Evolutionary conservation across 2,329 filamentous ascomycete genomes (phyloP).

Genomic region (Colletotrichum sp.): DNA sequence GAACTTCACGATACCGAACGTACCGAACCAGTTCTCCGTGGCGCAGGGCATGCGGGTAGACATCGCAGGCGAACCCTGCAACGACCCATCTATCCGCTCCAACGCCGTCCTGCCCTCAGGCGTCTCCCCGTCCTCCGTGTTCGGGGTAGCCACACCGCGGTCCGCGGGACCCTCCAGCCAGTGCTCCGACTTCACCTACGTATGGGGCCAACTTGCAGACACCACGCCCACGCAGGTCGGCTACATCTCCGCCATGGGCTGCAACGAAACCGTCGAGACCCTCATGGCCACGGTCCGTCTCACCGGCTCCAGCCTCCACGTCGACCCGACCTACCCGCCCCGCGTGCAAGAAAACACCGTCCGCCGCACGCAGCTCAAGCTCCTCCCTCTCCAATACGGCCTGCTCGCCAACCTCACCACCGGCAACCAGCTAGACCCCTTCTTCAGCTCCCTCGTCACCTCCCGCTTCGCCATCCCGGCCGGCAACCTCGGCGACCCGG

Average conservation of each 20-base stretch:
- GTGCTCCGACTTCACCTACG: constrained; percentile 37
- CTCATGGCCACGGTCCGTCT: constrained; percentile 28
- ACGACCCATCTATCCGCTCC: constrained; percentile 20
- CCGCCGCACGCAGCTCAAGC: constrained; percentile 23
- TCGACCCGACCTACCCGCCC: constrained; percentile 33
- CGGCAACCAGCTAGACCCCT: constrained; percentile 34
- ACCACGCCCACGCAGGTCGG: constrained; percentile 29
- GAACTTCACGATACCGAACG: constrained; percentile 25
- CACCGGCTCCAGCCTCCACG: constrained; percentile 25
- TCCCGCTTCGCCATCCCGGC: constrained; percentile 37
- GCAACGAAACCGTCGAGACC: constrained; percentile 41
- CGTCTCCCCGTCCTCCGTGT: constrained; percentile 22
- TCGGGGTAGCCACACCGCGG: constrained; percentile 24
- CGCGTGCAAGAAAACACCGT: constrained; percentile 27
- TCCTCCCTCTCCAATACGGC: constrained; percentile 32
- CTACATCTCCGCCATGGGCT: constrained; percentile 36
- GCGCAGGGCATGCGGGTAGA: constrained; percentile 20
- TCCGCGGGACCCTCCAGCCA: constrained; percentile 22
- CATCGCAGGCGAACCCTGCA: constrained; percentile 24
- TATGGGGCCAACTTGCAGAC: constrained; percentile 37
- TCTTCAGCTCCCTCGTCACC: constrained; percentile 38
- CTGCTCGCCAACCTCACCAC: constrained; percentile 30
- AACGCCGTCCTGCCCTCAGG: constrained; percentile 23
- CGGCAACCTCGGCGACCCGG: constrained; percentile 25
- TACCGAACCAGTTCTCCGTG: not conserved